phyloP scores from a whole-genome alignment of 495 filamentous ascomycete species.

The Ascodesmis nigricans region DNA sequence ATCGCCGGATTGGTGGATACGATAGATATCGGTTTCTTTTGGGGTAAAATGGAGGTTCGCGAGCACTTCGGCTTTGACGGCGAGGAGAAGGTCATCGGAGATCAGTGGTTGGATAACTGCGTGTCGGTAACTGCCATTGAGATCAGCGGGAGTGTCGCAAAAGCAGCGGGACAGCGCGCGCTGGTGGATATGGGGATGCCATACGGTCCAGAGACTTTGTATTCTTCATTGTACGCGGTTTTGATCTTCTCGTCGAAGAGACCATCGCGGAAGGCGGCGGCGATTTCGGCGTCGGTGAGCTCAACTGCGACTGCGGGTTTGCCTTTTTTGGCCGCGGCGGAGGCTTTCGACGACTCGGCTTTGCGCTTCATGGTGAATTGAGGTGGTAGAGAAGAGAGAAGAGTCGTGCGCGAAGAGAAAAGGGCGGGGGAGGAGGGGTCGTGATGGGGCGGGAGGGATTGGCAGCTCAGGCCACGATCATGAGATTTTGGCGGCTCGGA shows the following conservation, averaged over 20 bases:
- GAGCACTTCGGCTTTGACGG: constrained; percentile 74
- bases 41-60: constrained; percentile 80
- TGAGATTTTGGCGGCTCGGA: too few relatives aligned
- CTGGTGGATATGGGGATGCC: constrained; percentile 9
- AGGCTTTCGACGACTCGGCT: constrained; percentile 8
- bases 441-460: background rate
- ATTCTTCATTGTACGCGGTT: constrained; percentile 43
- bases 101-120: constrained; percentile 67
- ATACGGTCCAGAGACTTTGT: constrained; percentile 50
- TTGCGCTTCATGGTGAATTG: constrained; percentile 14
- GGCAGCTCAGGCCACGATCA: too few relatives aligned
- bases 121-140: constrained; percentile 51
- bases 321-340: constrained; percentile 10
- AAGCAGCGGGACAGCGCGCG: background rate
- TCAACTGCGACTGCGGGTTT: constrained; percentile 10
- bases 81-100: constrained; percentile 53
- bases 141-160: constrained; percentile 2
- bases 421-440: background rate
- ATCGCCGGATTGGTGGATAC: constrained; percentile 95
- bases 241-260: constrained; percentile 50
- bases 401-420: background rate
- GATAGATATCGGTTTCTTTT: constrained; percentile 99
- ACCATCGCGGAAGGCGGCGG: constrained; percentile 42
- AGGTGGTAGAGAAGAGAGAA: constrained; percentile 1
- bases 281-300: constrained; percentile 8